Conservation (phyloP, 306 rosid genomes). For the Malus asiatica region DNA sequence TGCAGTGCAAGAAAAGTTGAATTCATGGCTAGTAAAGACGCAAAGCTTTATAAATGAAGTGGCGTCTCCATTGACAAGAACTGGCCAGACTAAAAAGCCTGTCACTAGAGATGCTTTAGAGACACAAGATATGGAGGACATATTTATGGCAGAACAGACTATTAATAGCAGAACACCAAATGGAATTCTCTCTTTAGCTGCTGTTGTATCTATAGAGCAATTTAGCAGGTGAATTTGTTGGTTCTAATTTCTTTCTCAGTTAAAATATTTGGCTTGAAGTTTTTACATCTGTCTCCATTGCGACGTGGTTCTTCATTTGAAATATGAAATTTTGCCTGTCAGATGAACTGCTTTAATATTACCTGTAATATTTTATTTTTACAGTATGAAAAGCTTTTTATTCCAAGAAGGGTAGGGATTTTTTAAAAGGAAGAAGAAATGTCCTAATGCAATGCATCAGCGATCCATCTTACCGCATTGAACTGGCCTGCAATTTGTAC, state of each 20-base stretch:
- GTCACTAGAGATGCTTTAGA: conserved; percentile 37
- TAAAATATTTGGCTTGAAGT: not conserved
- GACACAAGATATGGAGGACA: conserved; percentile 53
- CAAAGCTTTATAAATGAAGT: conserved; percentile 73
- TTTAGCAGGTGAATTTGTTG: conserved; percentile 77
- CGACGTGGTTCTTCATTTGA: not conserved
- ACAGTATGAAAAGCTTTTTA: too few species aligned
- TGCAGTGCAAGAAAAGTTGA: conserved; percentile 65
- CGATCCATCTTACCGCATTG: not conserved
- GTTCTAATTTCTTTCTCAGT: not conserved
- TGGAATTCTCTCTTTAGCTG: conserved; percentile 79
- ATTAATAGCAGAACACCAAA: conserved; percentile 54
- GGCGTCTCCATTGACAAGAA: conserved; percentile 58
- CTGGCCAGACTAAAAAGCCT: conserved; percentile 50
- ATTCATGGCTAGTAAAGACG: conserved; percentile 58
- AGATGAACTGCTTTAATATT: not conserved
- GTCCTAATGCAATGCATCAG: not conserved
- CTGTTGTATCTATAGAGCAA: conserved; percentile 81
- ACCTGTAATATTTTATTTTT: not conserved
- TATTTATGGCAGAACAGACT: conserved; percentile 67
- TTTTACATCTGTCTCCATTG: not conserved
- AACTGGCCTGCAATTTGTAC: not conserved
- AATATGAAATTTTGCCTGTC: not conserved
- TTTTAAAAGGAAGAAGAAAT: not conserved
- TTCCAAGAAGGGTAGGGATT: not conserved